Evolutionary conservation across 2,329 filamentous ascomycete species (phyloP).

Genomic region (Cladophialophora yegresii): DNA sequence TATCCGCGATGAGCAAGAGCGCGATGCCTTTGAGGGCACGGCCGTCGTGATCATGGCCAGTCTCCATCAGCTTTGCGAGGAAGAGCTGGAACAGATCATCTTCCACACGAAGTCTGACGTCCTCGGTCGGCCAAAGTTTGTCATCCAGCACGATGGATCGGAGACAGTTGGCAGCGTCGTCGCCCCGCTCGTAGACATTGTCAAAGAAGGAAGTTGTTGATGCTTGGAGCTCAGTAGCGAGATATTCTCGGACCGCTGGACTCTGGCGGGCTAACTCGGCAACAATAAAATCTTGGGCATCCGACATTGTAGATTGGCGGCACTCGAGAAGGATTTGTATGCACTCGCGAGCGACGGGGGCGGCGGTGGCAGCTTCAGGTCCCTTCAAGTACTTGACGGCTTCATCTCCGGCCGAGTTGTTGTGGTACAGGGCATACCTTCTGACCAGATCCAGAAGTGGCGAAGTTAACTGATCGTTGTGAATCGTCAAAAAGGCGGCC

Average conservation of each 20-base stretch:
- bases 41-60: slow-evolving; percentile 71
- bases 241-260: slow-evolving; percentile 46
- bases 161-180: slow-evolving; percentile 51
- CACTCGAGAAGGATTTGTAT: slow-evolving; percentile 48
- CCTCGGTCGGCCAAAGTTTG: slow-evolving; percentile 48
- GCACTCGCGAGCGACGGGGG: slow-evolving; percentile 46
- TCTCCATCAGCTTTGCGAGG: slow-evolving; percentile 86
- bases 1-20: slow-evolving; percentile 59
- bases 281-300: slow-evolving; percentile 51
- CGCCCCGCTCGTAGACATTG: slow-evolving; percentile 52
- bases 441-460: slow-evolving; percentile 49
- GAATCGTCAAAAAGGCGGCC: slow-evolving; percentile 50
- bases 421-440: slow-evolving; percentile 46
- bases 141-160: slow-evolving; percentile 51
- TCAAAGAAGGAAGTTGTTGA: slow-evolving; percentile 53
- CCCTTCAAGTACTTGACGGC: slow-evolving; percentile 48
- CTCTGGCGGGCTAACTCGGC: slow-evolving; percentile 50
- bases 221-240: slow-evolving; percentile 47
- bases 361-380: slow-evolving; percentile 48
- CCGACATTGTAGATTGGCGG: slow-evolving; percentile 42
- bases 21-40: slow-evolving; percentile 63
- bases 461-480: slow-evolving; percentile 39
- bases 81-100: slow-evolving; percentile 62
- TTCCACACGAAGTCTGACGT: slow-evolving; percentile 48
- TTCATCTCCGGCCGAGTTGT: slow-evolving; percentile 50